Base-by-base conservation (phyloP, 768 basidiomycete genomes). In the Rubroboletus pulcherrimus region DNA sequence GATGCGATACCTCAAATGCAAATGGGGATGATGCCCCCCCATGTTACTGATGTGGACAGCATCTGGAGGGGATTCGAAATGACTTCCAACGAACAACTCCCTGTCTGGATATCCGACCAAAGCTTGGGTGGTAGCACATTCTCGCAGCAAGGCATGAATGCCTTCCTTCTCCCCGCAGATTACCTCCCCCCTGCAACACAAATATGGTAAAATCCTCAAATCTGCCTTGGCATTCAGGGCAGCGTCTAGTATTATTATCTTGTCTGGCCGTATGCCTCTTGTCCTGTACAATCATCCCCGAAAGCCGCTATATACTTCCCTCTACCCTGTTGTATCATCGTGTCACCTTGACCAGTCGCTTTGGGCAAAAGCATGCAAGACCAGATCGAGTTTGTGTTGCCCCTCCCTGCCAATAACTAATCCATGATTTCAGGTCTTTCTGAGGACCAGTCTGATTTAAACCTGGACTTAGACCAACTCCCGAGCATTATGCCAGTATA, bases 51-150 rank as follows among this genome's bases (percentile, higher is more conserved):
- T 53, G 73, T 86, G 12, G 89, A 91, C 42, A 78, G 80, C 57
- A 90, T 91, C 55, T 87, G 85, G 83, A 81, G 86, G 49, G 86
- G 84, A 31, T 86, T 91, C 63, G 87, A 89, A 67, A 77, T 79
- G 70, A 84, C 84, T 21, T 74, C 86, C 12, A 85, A 77, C 55
- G 88, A 90, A 64, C 88, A 90, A 62, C 75, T 91, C 10, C 90
- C 91, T 19, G 84, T 92, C 29, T 93, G 90, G 90, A 83, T 92
- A 43, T 89, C 89, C 35, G 91, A 93, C 68, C 87, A 89, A 69
- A 89, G 80, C 61, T 72, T 92, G 2, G 91, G 90, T 43, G 90
- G 88, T 47, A 81, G 75, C 63, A 81, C 84, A 8, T 88, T 91
- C 71, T 79, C 84, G 33, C 88, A 90, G 68, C 81, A 88, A 63